Base-by-base conservation (phyloP, 345 rosid genomes). In the Adansonia digitata region DNA sequence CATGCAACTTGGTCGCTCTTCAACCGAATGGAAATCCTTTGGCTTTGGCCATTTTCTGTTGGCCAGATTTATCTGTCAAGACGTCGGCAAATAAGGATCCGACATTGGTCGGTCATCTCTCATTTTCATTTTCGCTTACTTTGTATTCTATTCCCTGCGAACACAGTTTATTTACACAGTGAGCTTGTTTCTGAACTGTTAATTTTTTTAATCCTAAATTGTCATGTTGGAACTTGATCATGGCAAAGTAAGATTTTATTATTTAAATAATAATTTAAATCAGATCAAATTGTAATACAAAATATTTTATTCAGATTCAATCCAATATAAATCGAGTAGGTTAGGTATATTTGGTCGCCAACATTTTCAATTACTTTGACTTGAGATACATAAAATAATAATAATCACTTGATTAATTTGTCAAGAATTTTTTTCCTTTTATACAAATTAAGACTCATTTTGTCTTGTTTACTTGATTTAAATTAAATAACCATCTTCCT, bases 61-160 rank as follows among this genome's bases (percentile, higher is more conserved):
- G 31, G 70, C 70, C 34, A 66, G 35, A 40, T 42, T 66, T 66
- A 2, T 11, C 35, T 66, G 22, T 42, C 52, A 5, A 66, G 52
- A 66, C 51, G 52, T 66, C 52, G 52, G 52, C 70, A 42, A n/a
- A 42, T 13, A 66, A 42, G 20, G 52, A 42, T 66, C 70, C 70
- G 22, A 42, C 5, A 56, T 26, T 14, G 62, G 1, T 26, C 1
- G 29, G 26, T n/a, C 69, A 5, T 24, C 51, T 42, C 70, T 66
- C 69, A 7, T n/a, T 37, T 9, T 37, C 68, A 63, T n/a, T 46
- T 15, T 18, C 43, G 24, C 43, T 18, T 34, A 2, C n/a, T n/a
- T n/a, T n/a, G n/a, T n/a, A n/a, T n/a, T n/a, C n/a, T 3, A 2
- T 64, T 64, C 5, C 9, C 2, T 62, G 18, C 14, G 46, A 1